phyloP scores from a whole-genome alignment of 2,329 filamentous ascomycete genomes.

The Ophiocordyceps camponoti-floridani region DNA sequence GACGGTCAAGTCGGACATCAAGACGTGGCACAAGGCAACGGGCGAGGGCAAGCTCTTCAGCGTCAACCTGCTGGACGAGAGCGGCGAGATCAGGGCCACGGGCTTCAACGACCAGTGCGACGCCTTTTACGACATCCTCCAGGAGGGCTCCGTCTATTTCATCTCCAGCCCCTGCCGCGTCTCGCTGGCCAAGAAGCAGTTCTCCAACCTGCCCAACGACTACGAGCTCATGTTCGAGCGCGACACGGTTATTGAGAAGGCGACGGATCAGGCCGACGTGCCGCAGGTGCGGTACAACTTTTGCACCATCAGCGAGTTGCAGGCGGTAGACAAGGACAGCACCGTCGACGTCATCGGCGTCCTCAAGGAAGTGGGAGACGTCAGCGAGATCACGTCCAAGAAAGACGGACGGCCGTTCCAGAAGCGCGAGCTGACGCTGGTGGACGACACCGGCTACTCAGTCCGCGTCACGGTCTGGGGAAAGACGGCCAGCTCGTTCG shows the following conservation, averaged over 20 bases:
- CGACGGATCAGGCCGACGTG: constrained; percentile 74
- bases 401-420: constrained; percentile 72
- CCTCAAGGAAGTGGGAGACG: constrained; percentile 68
- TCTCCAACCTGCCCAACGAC: constrained; percentile 82
- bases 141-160: constrained; percentile 87
- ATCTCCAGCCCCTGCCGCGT: constrained; percentile 80
- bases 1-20: constrained; percentile 78
- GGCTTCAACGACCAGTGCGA: constrained; percentile 92
- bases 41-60: constrained; percentile 92
- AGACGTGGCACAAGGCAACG: constrained; percentile 83
- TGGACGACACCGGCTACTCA: constrained; percentile 77
- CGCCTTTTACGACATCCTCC: constrained; percentile 66
- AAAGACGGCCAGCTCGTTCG: constrained; percentile 64
- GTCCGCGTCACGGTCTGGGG: constrained; percentile 91
- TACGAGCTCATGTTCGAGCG: constrained; percentile 89
- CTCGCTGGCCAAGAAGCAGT: constrained; percentile 85
- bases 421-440: constrained; percentile 82
- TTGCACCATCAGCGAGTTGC: constrained; percentile 64
- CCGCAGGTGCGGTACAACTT: constrained; percentile 92
- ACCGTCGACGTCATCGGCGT: constrained; percentile 86
- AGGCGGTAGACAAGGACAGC: constrained; percentile 77
- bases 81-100: constrained; percentile 87
- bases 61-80: constrained; percentile 87
- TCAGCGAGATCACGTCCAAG: constrained; percentile 66
- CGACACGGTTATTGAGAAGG: constrained; percentile 78